Percentiles rank a stretch among this genome's conserved stretches.
These are phyloP conservation scores for Murraya paniculata DNA, from an alignment of 345 rosid genomes.

Conservation along the genomic window DNA sequence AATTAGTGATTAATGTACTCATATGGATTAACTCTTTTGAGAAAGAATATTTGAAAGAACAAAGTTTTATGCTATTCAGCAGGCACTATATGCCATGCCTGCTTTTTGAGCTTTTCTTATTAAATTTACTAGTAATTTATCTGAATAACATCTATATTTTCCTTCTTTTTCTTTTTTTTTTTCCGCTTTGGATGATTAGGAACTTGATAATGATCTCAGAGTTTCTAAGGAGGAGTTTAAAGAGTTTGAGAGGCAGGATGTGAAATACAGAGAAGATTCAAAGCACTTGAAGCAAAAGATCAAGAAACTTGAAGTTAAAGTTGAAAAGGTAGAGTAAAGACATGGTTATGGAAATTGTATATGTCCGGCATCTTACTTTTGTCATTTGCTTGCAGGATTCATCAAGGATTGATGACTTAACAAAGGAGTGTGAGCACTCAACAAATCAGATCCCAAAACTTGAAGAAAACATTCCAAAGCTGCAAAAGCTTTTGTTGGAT, in stretches of 20 bases:
- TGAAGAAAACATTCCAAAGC: slow-evolving; percentile 67
- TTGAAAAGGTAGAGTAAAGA: slow-evolving; percentile 57
- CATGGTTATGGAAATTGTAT: slow-evolving; percentile 9
- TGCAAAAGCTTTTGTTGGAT: slow-evolving; percentile 56
- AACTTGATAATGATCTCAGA: slow-evolving; percentile 64
- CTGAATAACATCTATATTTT: background rate
- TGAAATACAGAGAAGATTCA: slow-evolving; percentile 83
- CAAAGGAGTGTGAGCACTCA: slow-evolving; percentile 67
- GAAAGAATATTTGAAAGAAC: background rate
- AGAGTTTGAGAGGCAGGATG: slow-evolving; percentile 96
- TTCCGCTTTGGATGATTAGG: slow-evolving; percentile 44
- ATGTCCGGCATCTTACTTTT: slow-evolving; percentile 25
- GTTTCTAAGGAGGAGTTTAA: slow-evolving; percentile 83
- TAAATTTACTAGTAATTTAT: background rate
- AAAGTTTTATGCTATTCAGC: background rate
- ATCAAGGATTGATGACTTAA: slow-evolving; percentile 53
- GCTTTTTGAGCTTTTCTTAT: background rate
- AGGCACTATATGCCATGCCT: background rate
- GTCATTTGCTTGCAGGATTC: slow-evolving; percentile 55
- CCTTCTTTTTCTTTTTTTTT: background rate
- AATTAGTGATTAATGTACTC: background rate
- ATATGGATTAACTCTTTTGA: background rate
- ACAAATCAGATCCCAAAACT: slow-evolving; percentile 69
- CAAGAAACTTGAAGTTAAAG: slow-evolving; percentile 86
- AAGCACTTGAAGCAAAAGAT: slow-evolving; percentile 95